Base-by-base conservation (phyloP, 176 grass and related monocot genomes). In the Chrysopogon serrulatus region DNA sequence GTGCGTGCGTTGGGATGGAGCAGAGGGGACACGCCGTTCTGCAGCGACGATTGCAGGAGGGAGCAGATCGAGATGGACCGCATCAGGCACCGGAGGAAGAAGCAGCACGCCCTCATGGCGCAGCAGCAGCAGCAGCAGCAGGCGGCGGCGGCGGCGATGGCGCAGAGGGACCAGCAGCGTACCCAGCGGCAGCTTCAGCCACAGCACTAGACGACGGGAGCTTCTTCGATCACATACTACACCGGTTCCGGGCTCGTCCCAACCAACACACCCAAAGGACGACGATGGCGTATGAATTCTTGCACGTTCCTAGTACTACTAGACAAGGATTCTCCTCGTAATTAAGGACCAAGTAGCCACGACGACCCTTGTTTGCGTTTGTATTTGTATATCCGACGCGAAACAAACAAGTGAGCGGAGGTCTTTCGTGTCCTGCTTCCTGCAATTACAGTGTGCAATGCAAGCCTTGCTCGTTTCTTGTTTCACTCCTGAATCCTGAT, bases 1-100 rank as follows among this genome's bases (percentile, higher is more conserved):
- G 34, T 23, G 14, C 45, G 36, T 62, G 19, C 12, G 60, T 9
- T 48, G 44, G 23, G 35, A 8, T n/a, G 53, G 60, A 43, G 27
- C 87, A 98, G 96, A 87, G 93, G 96, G 59, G 90, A 97, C 86
- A 94, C 81, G 32, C 90, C 95, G 56, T 97, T 97, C 90, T 97
- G 95, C 78, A 97, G 95, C 88, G 90, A 94, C 83, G 92, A 97
- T 80, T 97, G 95, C 81, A 89, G 95, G 90, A 85, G 74, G 82
- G 90, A 97, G 82, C 92, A 97, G 68, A 97, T 97, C 75, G 87
- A 92, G 16, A 90, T 82, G 79, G 88, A 90, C 73, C 82, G 69
- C 47, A 40, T 49, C 8, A 87, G 26, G 80, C 79, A 90, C 67
- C 84, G 88, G 68, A 87, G 84, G 84, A 90, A 86, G 88, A 86